These are phyloP conservation scores for Fraxinus ornus DNA, from an alignment of 305 asterid genomes.

Conservation along the genomic window DNA sequence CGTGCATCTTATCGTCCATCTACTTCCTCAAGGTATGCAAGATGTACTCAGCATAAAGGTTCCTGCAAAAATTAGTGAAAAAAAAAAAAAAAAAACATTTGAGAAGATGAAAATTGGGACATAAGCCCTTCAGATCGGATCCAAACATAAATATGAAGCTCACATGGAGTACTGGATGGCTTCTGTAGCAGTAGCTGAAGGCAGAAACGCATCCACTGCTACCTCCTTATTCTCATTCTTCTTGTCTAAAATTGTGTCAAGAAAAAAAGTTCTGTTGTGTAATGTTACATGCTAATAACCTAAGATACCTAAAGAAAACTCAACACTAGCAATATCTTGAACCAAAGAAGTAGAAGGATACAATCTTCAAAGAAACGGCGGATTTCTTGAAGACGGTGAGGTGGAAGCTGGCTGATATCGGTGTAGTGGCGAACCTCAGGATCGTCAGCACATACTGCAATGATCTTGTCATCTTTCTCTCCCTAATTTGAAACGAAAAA, in stretches of 20 bases:
- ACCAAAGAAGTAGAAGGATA: slow-evolving; percentile 30
- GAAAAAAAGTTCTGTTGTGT: neutral
- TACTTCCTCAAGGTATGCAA: slow-evolving; percentile 54
- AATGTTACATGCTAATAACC: neutral
- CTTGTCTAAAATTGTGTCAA: slow-evolving; percentile 44
- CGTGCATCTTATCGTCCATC: neutral
- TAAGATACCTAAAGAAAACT: neutral
- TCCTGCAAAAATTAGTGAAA: slow-evolving; percentile 39
- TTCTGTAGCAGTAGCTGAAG: slow-evolving; percentile 40
- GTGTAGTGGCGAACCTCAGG: slow-evolving; percentile 63
- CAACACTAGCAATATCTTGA: neutral
- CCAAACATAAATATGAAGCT: slow-evolving; percentile 14
- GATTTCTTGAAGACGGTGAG: slow-evolving; percentile 62
- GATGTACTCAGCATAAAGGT: slow-evolving; percentile 70
- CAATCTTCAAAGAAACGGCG: slow-evolving; percentile 68
- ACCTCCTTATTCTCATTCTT: slow-evolving; percentile 70
- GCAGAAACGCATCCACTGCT: slow-evolving; percentile 54
- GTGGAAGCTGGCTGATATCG: slow-evolving; percentile 54
- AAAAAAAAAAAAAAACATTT: neutral
- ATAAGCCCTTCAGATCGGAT: neutral
- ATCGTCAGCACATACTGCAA: slow-evolving; percentile 68
- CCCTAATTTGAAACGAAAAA: slow-evolving; percentile 33
- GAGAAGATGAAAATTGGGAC: neutral
- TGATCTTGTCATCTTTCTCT: slow-evolving; percentile 64
- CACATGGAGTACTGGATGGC: slow-evolving; percentile 68